Percentiles rank a stretch among this genome's conserved stretches.
Conservation (phyloP, 345 rosid genomes). For the thale cress (Arabidopsis thaliana) region TAIR10.1 NC_003070.9:6585001-6585500, state of each 20-base stretch:
- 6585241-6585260: slow-evolving; percentile 79
- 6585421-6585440: slow-evolving; percentile 70
- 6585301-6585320: neutral
- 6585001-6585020: neutral
- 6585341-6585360: neutral
- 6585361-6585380: slow-evolving; percentile 57
- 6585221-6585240: slow-evolving; percentile 32
- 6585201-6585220: slow-evolving; percentile 55
- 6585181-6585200: neutral
- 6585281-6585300: slow-evolving; percentile 50
- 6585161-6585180: neutral
- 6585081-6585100: slow-evolving; percentile 60
- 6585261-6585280: slow-evolving; percentile 69
- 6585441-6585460: slow-evolving; percentile 64
- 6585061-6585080: neutral
- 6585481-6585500: neutral
- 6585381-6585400: slow-evolving; percentile 79
- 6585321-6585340: neutral
- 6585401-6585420: slow-evolving; percentile 78
- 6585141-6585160: neutral
- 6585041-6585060: neutral
- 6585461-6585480: slow-evolving; percentile 77
- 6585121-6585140: slow-evolving; percentile 71
- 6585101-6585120: slow-evolving; percentile 73
- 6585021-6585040: neutral